Evolutionary conservation across 2,329 filamentous ascomycete genomes (phyloP).

Genomic region (Stemphylium vesicarium): DNA sequence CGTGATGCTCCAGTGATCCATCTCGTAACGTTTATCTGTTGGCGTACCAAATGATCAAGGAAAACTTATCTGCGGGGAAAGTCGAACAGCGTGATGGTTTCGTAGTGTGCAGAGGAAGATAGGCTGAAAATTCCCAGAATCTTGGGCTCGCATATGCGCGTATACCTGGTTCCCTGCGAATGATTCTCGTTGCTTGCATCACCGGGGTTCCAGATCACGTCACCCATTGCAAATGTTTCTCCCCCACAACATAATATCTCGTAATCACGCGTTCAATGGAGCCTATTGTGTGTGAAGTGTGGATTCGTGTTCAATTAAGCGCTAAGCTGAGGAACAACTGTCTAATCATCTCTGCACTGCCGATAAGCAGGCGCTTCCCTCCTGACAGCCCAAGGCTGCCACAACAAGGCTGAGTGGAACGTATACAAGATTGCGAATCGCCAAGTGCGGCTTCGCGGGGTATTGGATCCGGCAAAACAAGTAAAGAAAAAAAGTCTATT

Average conservation of each 20-base stretch:
- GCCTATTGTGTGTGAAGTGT: slow-evolving; percentile 10
- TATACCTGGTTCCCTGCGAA: slow-evolving; percentile 23
- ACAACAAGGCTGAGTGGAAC: slow-evolving; percentile 36
- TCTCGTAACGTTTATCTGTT: slow-evolving; percentile 2
- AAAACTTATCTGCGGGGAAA: slow-evolving; percentile 29
- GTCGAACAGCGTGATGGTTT: slow-evolving; percentile 5
- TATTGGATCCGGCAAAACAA: slow-evolving; percentile 44
- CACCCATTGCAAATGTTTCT: slow-evolving; percentile 25
- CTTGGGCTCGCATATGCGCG: slow-evolving; percentile 25
- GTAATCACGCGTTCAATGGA: slow-evolving; percentile 30
- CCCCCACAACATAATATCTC: slow-evolving; percentile 33
- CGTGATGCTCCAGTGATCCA: slow-evolving; percentile 24
- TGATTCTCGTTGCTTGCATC: slow-evolving; percentile 32
- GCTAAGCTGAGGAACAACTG: slow-evolving; percentile 38
- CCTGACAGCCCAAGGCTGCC: slow-evolving; percentile 20
- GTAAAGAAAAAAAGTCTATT: slow-evolving; percentile 37
- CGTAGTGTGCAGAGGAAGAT: slow-evolving; percentile 14
- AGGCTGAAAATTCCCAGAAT: slow-evolving; percentile 13
- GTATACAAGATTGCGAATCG: slow-evolving; percentile 45
- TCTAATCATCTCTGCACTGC: slow-evolving; percentile 35
- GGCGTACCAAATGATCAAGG: slow-evolving; percentile 6
- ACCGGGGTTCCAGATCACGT: slow-evolving; percentile 43
- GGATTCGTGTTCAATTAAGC: slow-evolving; percentile 41
- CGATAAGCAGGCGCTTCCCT: slow-evolving; percentile 36
- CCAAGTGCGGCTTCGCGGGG: slow-evolving; percentile 39